A percentile compares a stretch with the other conserved stretches of the same genome.
Evolutionary conservation across 108 stramenopile species (phyloP).

Genomic region (Skeletonema costatum): DNA sequence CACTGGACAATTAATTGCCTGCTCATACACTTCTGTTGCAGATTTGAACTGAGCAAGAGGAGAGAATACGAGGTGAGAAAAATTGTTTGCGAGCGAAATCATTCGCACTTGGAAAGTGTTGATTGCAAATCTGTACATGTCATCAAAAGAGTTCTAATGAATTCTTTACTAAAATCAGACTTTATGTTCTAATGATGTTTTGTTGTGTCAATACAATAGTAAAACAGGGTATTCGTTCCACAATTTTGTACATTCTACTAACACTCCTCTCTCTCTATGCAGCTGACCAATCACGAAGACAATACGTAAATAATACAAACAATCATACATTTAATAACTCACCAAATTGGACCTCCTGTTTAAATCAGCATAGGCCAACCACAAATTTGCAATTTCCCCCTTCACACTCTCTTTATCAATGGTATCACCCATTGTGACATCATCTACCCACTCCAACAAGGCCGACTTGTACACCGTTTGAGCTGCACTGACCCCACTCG

Average conservation of each 20-base stretch:
- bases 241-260: background rate
- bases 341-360: constrained; percentile 62
- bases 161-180: background rate
- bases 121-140: background rate
- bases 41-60: constrained; percentile 62
- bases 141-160: background rate
- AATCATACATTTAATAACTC: constrained; percentile 13
- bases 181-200: background rate
- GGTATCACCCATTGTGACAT: constrained; percentile 69
- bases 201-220: background rate
- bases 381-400: constrained; percentile 66
- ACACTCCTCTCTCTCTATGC: background rate
- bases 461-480: constrained; percentile 78
- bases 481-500: constrained; percentile 60
- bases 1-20: constrained; percentile 75
- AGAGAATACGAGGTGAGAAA: constrained; percentile 3
- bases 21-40: constrained; percentile 84
- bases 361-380: constrained; percentile 79
- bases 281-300: background rate
- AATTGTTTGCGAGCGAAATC: background rate
- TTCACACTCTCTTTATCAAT: constrained; percentile 29
- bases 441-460: constrained; percentile 87
- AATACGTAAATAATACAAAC: background rate
- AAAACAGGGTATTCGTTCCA: background rate
- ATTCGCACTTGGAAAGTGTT: background rate